These are phyloP conservation scores for Neurospora sp. DNA, from an alignment of 495 filamentous ascomycete species.

Conservation along the genomic window DNA sequence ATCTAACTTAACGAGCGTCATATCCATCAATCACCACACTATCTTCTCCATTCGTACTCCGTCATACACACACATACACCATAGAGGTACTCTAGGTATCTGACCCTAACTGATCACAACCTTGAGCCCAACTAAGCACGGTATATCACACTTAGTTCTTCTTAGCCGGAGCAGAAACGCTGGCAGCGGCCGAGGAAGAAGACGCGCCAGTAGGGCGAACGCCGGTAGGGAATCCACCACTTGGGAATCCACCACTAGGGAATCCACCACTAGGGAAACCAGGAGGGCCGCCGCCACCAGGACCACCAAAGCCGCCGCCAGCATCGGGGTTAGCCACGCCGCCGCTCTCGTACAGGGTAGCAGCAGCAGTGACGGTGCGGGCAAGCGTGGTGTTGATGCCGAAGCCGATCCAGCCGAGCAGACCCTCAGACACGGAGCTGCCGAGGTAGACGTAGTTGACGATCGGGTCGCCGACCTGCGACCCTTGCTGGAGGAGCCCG, in stretches of 20 bases:
- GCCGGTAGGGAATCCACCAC: background rate
- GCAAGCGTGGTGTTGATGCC: constrained; percentile 34
- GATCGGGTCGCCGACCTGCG: constrained; percentile 40
- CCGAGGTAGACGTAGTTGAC: constrained; percentile 48
- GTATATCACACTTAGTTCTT: background rate
- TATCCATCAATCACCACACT: background rate
- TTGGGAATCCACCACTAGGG: background rate
- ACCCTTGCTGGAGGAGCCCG: constrained; percentile 31
- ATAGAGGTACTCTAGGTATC: background rate
- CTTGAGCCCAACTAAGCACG: background rate
- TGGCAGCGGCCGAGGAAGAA: background rate
- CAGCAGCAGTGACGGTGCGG: constrained; percentile 7
- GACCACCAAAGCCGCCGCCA: too few species aligned
- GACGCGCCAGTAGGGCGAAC: background rate
- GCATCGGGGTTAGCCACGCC: constrained; percentile 16
- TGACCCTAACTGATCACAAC: background rate
- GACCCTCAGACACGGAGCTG: constrained; percentile 39
- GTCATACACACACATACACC: background rate
- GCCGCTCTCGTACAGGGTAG: constrained; percentile 4
- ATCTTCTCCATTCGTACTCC: background rate
- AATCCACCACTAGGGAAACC: background rate
- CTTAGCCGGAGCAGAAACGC: background rate
- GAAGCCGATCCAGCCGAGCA: constrained; percentile 47
- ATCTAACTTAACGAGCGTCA: background rate
- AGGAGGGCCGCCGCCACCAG: background rate